Base-by-base conservation (phyloP, 2,329 filamentous ascomycete genomes). In the Westerdykella aurantiaca region DNA sequence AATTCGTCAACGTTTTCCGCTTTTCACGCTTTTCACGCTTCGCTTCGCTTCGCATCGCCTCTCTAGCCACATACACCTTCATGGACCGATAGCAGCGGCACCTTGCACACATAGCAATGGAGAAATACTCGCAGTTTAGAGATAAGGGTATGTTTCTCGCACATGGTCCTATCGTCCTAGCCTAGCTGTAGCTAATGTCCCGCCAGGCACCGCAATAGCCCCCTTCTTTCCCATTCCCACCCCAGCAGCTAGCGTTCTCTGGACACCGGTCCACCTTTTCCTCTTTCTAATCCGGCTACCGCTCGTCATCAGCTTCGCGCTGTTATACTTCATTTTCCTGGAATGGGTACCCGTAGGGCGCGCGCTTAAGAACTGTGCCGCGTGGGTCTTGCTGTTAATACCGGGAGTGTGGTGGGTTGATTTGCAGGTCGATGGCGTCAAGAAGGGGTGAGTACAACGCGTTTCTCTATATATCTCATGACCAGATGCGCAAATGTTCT, bases 361-460 rank as follows among this genome's bases (percentile, higher is more conserved):
- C 7, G 60, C 82, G 29, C 70, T 82, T 35, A 88, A 88, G 60
- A 97, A 97, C 70, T 81, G 86, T 11, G 81, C 88, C 39, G 72
- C 97, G 42, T 97, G 93, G 91, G 79, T 82, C 48, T 79, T 97
- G 52, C 79, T 98, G 55, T 85, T 82, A 31, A 85, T 95, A 46
- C 88, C 90, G 0, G 91, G 93, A 22, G 87, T 98, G 45, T 97
- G 90, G 89, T 97, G 91, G 91, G 84, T 96, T 44, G 93, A 98
- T 69, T 74, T 98, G n/a, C 91, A 96, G 68, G 88, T 98, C 53
- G 93, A 98, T 66, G 91, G 91, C 46, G 93, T 98, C 42, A 90
- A 88, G 70, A 87, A 89, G 71, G 93, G 93, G 71, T 90, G 67
- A 44, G 74, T 62, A 37, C 12, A n/a, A 29, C 22, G 22, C 43